Base-by-base conservation (phyloP, 352 stramenopile species). In the Lagenidium sp. region DNA sequence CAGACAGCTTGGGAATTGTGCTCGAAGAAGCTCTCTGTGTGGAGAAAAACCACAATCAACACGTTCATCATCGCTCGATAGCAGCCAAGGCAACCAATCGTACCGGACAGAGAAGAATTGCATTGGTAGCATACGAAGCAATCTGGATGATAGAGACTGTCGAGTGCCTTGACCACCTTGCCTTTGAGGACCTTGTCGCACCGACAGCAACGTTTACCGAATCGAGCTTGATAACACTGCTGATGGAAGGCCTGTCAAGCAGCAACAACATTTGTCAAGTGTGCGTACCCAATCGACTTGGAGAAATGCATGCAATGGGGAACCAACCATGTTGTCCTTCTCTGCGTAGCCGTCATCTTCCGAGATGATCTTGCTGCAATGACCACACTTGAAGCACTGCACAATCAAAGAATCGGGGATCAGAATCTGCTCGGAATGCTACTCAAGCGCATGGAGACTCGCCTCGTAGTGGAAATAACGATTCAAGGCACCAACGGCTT, bases 391-490 rank as follows among this genome's bases (percentile, higher is more conserved):
- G 55, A 90, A 90, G 51, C 78, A 90, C 65, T 85, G 34, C 26
- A 47, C 4, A 6, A 10, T 12, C 31, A 37, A 3, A 48, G 4
- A 16, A 46, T 22, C 3, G 20, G 31, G 24, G 20, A 8, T 7
- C 28, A 32, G 15, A 13, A 8, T 15, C 28, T 15, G 8, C 28
- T 32, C 28, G 8, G 15, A 32, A 32, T 13, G 8, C 28, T 8
- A 15, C 45, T 25, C 24, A 18, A 4, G 20, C 43, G 15, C 6
- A 12, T 45, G 28, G 21, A n/a, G n/a, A n/a, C 20, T 18, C 47
- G 78, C 72, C 66, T 90, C 69, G 42, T 81, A 78, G 47, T 91
- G 78, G 56, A 86, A 91, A 51, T 85, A 91, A 29, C 84, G 66
- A 60, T 82, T 82, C 29, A 91, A 30, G 11, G 78, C 78, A n/a